Percentiles rank a stretch among this genome's conserved stretches.
phyloP scores from a whole-genome alignment of 2,329 filamentous ascomycete species.

The Echinosphaeria canescens region DNA sequence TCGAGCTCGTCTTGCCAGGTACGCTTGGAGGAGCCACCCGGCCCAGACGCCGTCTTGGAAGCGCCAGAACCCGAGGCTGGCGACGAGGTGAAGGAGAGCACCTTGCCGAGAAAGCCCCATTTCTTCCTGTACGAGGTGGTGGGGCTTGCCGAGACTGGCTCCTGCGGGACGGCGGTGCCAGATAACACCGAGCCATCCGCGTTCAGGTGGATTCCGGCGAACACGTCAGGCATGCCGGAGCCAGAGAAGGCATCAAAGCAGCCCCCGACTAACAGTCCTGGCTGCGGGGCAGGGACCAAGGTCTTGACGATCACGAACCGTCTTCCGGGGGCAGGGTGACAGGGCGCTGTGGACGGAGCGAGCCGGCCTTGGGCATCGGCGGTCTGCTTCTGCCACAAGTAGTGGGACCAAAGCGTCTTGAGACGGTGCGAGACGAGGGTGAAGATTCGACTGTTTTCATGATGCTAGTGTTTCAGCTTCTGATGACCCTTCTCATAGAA shows the following conservation, averaged over 20 bases:
- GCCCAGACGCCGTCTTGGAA: slow-evolving; percentile 3
- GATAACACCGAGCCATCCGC: slow-evolving; percentile 4
- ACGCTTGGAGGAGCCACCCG: slow-evolving; percentile 5
- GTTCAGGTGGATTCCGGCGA: too few species aligned
- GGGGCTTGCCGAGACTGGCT: neutral
- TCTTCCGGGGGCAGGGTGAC: slow-evolving; percentile 65
- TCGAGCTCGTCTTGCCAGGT: slow-evolving; percentile 24
- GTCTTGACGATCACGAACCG: slow-evolving; percentile 77
- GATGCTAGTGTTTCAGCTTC: too few species aligned
- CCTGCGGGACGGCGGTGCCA: slow-evolving; percentile 1
- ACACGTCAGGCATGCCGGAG: too few species aligned
- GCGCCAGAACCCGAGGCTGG: slow-evolving; percentile 2
- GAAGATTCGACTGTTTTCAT: slow-evolving; percentile 54
- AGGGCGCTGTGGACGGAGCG: slow-evolving; percentile 58
- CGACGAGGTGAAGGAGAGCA: slow-evolving; percentile 23
- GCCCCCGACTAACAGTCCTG: slow-evolving; percentile 23
- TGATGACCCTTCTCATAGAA: too few species aligned
- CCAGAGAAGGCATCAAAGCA: too few species aligned
- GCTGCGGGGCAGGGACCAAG: slow-evolving; percentile 30
- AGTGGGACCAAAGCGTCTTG: slow-evolving; percentile 56
- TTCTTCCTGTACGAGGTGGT: slow-evolving; percentile 24
- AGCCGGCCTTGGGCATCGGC: slow-evolving; percentile 32
- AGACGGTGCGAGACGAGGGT: slow-evolving; percentile 44
- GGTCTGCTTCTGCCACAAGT: slow-evolving; percentile 49
- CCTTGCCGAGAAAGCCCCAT: slow-evolving; percentile 42